These are phyloP conservation scores for Hirsutella rhossiliensis DNA, from an alignment of 2,329 filamentous ascomycete genomes.

Conservation along the genomic window DNA sequence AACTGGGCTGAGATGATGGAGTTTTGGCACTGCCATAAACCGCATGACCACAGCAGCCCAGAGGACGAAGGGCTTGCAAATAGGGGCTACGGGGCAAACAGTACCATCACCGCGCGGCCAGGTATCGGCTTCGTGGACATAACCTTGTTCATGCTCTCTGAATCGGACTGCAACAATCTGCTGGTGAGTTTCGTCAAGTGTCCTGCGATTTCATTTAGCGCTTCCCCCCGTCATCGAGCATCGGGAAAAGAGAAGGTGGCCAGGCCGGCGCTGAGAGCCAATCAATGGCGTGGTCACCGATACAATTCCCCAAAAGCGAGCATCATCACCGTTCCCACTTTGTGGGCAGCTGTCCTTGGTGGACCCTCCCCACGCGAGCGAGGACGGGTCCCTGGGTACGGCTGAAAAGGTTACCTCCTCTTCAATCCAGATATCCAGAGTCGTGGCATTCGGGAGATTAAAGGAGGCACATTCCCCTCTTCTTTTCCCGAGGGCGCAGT, in stretches of 20 bases:
- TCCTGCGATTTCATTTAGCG: constrained; percentile 1
- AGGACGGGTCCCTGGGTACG: constrained; percentile 27
- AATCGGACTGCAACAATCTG: constrained; percentile 47
- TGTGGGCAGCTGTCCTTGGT: constrained; percentile 10
- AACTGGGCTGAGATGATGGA: constrained; percentile 99
- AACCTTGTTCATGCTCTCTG: constrained; percentile 59
- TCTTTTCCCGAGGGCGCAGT: not conserved
- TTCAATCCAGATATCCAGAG: constrained; percentile 39
- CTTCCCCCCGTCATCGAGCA: constrained; percentile 1
- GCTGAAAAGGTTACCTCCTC: constrained; percentile 18
- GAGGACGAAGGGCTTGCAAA: constrained; percentile 37
- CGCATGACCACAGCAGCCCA: constrained; percentile 42
- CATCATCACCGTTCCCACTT: constrained; percentile 11
- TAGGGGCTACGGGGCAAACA: constrained; percentile 78
- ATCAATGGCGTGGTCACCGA: constrained; percentile 50
- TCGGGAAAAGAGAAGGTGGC: constrained; percentile 50
- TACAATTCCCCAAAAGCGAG: constrained; percentile 56
- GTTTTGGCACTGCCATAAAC: constrained; percentile 99
- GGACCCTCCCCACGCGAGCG: constrained; percentile 23
- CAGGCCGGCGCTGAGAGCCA: constrained; percentile 30
- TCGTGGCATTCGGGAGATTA: constrained; percentile 36
- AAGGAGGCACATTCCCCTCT: constrained; percentile 30
- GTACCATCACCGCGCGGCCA: constrained; percentile 51
- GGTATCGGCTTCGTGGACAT: constrained; percentile 72
- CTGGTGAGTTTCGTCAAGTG: constrained; percentile 19